These are phyloP conservation scores for Hypoxylon lenormandii DNA, from an alignment of 495 filamentous ascomycete genomes.

Conservation along the genomic window DNA sequence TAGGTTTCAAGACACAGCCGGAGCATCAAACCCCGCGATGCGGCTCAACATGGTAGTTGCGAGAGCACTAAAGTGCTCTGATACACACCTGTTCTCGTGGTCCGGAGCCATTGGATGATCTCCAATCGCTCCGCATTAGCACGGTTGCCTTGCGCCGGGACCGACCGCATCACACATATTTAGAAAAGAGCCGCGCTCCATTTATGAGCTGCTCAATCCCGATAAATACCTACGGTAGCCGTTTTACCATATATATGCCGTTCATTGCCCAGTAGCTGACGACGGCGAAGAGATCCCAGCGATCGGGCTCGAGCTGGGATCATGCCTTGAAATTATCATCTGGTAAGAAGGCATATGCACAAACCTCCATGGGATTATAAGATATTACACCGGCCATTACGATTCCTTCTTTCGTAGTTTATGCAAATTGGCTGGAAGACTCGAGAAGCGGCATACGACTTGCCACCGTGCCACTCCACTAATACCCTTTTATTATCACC, in stretches of 20 bases:
- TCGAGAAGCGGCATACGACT: background rate
- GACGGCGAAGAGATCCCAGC: no score
- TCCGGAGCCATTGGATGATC: constrained; percentile 35
- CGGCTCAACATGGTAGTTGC: constrained; percentile 30
- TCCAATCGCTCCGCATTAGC: constrained; percentile 33
- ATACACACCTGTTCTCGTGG: constrained; percentile 36
- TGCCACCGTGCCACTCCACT: no score
- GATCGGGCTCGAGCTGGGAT: no score
- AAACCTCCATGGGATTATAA: no score
- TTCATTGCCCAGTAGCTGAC: background rate
- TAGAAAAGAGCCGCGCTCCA: constrained; percentile 29
- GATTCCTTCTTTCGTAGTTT: no score
- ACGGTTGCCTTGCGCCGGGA: constrained; percentile 36
- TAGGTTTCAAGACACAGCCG: background rate
- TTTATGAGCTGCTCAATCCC: background rate
- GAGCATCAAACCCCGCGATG: constrained; percentile 17
- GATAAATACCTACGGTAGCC: background rate
- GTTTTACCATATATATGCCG: background rate
- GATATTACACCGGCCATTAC: no score
- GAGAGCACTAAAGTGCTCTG: constrained; percentile 44
- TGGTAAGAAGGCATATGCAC: no score
- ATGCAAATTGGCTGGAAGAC: background rate
- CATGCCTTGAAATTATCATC: no score
- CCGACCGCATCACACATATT: constrained; percentile 6
- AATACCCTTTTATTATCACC: no score